Percentiles rank a stretch among this genome's conserved stretches.
These are phyloP conservation scores for Quercus suber DNA, from an alignment of 306 rosid genomes.

Conservation along the genomic window DNA sequence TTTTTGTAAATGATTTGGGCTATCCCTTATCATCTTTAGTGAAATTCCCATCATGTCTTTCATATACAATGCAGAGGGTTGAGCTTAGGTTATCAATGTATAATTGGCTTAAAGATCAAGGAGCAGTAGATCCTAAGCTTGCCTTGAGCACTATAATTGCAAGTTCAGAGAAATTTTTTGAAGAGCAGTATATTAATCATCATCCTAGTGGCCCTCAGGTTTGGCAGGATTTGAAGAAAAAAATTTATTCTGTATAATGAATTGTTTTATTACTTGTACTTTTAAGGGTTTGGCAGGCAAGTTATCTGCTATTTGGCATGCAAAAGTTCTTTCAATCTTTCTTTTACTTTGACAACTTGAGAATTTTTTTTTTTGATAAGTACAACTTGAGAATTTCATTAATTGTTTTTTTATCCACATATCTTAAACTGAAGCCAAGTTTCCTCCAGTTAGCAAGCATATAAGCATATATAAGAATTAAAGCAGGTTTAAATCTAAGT, in stretches of 20 bases:
- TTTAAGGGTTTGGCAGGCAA: background rate
- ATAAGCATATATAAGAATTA: background rate
- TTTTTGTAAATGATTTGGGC: conserved; percentile 49
- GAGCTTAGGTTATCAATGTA: conserved; percentile 61
- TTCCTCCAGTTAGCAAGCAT: background rate
- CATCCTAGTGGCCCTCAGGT: conserved; percentile 65
- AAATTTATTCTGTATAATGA: conserved; percentile 23
- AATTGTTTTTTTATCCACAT: conserved; percentile 11
- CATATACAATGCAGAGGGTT: conserved; percentile 44
- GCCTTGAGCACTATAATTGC: conserved; percentile 69
- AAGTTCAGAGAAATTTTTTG: conserved; percentile 40
- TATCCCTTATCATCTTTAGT: conserved; percentile 55
- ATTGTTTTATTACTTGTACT: background rate
- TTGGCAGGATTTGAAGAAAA: conserved; percentile 60
- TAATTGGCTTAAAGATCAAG: conserved; percentile 65
- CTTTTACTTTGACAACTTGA: background rate
- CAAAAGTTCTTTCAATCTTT: background rate
- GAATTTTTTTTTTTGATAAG: too few relatives aligned
- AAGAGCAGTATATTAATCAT: conserved; percentile 40
- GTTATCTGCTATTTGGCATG: background rate
- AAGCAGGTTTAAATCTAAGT: background rate
- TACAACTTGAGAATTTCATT: background rate
- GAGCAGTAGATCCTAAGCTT: conserved; percentile 28
- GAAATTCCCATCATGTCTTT: conserved; percentile 58
- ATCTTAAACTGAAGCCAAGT: background rate